Evolutionary conservation across 2,329 filamentous ascomycete genomes (phyloP).

Genomic region (Curvularia sp.): DNA sequence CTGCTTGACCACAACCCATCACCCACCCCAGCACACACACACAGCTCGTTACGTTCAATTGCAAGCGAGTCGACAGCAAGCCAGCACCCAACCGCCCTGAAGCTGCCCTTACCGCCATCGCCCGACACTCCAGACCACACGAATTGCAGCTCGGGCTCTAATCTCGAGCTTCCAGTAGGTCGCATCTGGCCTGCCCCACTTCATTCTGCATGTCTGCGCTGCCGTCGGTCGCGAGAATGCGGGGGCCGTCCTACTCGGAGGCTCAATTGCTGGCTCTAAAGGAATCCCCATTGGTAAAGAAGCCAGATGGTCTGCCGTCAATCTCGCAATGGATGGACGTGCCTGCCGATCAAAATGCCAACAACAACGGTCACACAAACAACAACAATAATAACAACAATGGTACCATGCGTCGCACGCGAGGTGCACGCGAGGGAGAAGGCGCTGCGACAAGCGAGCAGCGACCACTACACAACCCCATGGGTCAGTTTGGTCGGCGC

Average conservation of each 20-base stretch:
- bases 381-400: constrained; percentile 36
- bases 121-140: constrained; percentile 15
- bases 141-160: constrained; percentile 7
- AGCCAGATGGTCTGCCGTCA: constrained; percentile 79
- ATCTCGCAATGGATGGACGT: constrained; percentile 97
- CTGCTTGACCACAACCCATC: constrained; percentile 17
- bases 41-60: constrained; percentile 24
- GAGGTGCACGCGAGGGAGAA: constrained; percentile 39
- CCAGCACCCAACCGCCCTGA: constrained; percentile 25
- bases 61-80: constrained; percentile 28
- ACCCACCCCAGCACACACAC: constrained; percentile 22
- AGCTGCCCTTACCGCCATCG: constrained; percentile 24
- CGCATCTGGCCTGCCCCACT: constrained; percentile 25
- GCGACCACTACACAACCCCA: constrained; percentile 45
- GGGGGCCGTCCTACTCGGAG: constrained; percentile 66
- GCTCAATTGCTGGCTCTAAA: constrained; percentile 78
- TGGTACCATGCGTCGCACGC: constrained; percentile 36
- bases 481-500: constrained; percentile 47
- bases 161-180: constrained; percentile 10
- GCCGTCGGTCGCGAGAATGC: constrained; percentile 35
- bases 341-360: constrained; percentile 37
- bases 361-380: constrained; percentile 35
- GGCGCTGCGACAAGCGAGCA: constrained; percentile 34
- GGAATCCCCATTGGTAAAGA: constrained; percentile 82
- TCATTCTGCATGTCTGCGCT: constrained; percentile 17